phyloP scores from a whole-genome alignment of 768 basidiomycete species.

The Podaxis sp. region DNA sequence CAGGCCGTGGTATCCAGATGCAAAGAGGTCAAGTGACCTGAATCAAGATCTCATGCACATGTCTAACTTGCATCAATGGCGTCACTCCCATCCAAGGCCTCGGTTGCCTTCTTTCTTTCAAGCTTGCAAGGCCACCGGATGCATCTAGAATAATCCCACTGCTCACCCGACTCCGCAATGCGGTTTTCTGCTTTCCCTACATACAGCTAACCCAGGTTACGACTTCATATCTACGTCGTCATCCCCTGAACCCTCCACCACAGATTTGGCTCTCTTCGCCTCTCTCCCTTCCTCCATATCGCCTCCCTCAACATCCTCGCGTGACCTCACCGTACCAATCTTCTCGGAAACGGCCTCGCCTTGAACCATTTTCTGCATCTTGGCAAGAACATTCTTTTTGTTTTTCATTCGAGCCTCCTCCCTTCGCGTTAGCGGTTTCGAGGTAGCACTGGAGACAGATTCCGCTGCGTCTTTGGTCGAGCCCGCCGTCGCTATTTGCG shows the following conservation, averaged over 20 bases:
- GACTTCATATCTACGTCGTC: background rate
- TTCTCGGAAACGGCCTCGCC: background rate
- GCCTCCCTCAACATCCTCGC: slow-evolving; percentile 5
- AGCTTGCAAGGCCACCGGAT: background rate
- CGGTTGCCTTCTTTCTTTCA: background rate
- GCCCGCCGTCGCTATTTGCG: background rate
- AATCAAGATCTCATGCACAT: background rate
- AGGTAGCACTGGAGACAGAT: background rate
- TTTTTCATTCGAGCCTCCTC: slow-evolving; percentile 11
- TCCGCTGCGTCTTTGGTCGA: background rate
- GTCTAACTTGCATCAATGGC: background rate
- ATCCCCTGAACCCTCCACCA: background rate
- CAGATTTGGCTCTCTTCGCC: slow-evolving; percentile 18
- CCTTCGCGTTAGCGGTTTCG: background rate
- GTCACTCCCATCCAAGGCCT: background rate
- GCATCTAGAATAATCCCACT: background rate
- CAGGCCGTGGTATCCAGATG: slow-evolving; percentile 3
- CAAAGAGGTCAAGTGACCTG: background rate
- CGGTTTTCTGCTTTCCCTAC: background rate
- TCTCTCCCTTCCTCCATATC: slow-evolving; percentile 12
- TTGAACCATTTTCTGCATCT: background rate
- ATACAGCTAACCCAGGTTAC: background rate
- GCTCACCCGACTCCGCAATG: background rate
- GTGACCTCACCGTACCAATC: background rate
- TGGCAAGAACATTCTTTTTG: slow-evolving; percentile 8